Evolutionary conservation across 164 flowering plant species (phyloP).

Genomic region (Tetrastigma voinierianum): DNA sequence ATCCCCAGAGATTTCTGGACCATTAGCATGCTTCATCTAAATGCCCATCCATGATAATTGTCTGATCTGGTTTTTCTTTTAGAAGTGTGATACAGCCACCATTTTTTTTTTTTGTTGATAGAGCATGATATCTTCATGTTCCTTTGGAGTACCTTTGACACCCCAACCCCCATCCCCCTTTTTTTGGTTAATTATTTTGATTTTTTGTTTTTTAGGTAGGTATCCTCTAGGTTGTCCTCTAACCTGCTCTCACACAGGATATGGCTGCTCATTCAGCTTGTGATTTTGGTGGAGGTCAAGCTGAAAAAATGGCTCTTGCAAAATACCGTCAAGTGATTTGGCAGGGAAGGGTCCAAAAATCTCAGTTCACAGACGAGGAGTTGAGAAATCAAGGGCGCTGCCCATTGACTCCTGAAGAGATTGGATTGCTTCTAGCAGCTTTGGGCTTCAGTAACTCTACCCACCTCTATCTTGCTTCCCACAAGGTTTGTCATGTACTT

Average conservation of each 20-base stretch:
- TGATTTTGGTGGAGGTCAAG: conserved; percentile 98
- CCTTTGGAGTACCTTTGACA: no score
- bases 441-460: conserved; percentile 86
- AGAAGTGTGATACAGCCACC: not conserved
- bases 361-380: conserved; percentile 86
- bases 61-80: not conserved
- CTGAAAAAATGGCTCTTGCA: conserved; percentile 85
- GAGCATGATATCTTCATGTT: not conserved
- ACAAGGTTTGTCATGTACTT: conserved; percentile 54
- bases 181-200: not conserved
- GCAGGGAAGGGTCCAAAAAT: conserved; percentile 92
- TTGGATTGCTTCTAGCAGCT: conserved; percentile 87
- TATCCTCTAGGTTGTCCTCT: not conserved
- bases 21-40: not conserved
- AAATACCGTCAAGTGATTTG: conserved; percentile 88
- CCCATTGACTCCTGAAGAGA: conserved; percentile 98
- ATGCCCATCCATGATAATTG: not conserved
- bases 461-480: conserved; percentile 94
- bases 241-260: conserved; percentile 46
- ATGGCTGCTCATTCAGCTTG: conserved; percentile 99
- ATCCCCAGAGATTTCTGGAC: not conserved
- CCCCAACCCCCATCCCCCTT: no score
- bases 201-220: not conserved
- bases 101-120: conserved; percentile 1
- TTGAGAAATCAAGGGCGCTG: conserved; percentile 88